phyloP scores from a whole-genome alignment of 2,329 filamentous ascomycete species.

The Rhytidhysteron rufulum region DNA sequence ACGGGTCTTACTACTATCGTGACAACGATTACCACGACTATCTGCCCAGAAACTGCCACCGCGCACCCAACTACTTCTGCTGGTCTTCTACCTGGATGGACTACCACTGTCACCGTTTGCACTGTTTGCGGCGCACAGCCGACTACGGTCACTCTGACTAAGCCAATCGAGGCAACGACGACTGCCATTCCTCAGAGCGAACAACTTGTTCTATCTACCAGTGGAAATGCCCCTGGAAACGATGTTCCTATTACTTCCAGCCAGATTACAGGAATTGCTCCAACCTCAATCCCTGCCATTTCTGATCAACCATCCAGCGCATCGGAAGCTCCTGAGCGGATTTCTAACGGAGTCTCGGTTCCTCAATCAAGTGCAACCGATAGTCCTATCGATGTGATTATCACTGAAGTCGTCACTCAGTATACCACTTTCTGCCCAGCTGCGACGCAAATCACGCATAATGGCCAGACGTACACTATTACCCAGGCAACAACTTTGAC shows the following conservation, averaged over 20 bases:
- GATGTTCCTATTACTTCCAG: too few relatives aligned
- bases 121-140: slow-evolving; percentile 18
- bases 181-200: background rate
- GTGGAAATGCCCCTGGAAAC: background rate
- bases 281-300: too few relatives aligned
- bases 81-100: slow-evolving; percentile 27
- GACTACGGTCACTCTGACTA: slow-evolving; percentile 29
- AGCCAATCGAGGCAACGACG: slow-evolving; percentile 20
- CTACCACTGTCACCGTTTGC: slow-evolving; percentile 27
- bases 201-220: background rate
- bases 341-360: too few relatives aligned
- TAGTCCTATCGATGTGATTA: background rate
- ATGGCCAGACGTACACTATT: background rate
- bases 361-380: too few relatives aligned
- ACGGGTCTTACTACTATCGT: slow-evolving; percentile 32
- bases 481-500: background rate
- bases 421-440: background rate
- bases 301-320: too few relatives aligned
- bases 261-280: too few relatives aligned
- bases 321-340: too few relatives aligned
- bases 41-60: slow-evolving; percentile 18
- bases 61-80: slow-evolving; percentile 14
- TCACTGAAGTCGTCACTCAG: background rate
- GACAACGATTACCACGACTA: slow-evolving; percentile 25
- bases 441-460: background rate